Evolutionary conservation across 31 red algal species (phyloP).

Genomic region (Asparagopsis taxiformis): DNA sequence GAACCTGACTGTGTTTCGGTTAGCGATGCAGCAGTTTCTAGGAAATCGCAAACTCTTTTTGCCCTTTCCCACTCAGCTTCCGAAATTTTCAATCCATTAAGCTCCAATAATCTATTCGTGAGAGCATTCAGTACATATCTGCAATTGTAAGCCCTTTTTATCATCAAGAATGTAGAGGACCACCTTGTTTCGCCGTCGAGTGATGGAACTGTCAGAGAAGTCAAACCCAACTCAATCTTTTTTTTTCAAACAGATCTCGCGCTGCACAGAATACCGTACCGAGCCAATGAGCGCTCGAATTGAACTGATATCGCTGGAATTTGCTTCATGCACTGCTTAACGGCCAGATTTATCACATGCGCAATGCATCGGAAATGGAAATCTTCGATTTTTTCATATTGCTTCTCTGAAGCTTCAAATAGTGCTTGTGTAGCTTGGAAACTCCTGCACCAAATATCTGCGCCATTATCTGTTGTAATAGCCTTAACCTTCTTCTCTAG

Average conservation of each 20-base stretch:
- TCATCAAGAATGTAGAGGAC: not conserved
- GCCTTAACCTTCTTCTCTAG: not conserved
- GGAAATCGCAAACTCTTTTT: not conserved
- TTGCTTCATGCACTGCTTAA: not conserved
- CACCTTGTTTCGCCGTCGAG: not conserved
- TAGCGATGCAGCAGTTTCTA: not conserved
- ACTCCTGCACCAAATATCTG: not conserved
- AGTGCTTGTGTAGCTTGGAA: not conserved
- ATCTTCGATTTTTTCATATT: not conserved
- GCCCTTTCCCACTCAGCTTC: not conserved
- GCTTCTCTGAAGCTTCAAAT: not conserved
- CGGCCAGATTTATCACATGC: not conserved
- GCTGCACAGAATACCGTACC: not conserved
- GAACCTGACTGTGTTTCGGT: conserved; percentile 1
- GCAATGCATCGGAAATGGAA: conserved; percentile 2
- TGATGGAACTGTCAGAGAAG: not conserved
- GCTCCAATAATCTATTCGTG: not conserved
- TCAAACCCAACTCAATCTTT: not conserved
- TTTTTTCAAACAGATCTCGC: not conserved
- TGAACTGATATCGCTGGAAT: not conserved
- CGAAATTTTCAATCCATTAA: not conserved
- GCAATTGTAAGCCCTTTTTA: not conserved
- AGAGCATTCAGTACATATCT: conserved; percentile 3
- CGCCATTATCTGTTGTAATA: conserved; percentile 6
- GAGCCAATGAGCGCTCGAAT: conserved; percentile 1